Evolutionary conservation across 108 stramenopile genomes (phyloP).

Genomic region (Pseudonitzschia delicatissima): DNA sequence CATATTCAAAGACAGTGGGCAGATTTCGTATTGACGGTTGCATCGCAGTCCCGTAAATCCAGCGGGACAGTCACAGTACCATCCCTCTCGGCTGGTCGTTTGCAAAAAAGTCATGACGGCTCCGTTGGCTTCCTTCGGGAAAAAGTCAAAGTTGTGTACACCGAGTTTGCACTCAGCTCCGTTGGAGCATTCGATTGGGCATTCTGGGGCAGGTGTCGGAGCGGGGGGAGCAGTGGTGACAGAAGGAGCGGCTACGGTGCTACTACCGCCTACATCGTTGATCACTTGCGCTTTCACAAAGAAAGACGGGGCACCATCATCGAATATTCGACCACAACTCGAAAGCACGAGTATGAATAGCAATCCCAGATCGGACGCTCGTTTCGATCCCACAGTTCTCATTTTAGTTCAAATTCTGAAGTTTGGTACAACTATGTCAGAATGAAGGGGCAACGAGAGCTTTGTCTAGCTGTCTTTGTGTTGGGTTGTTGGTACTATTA

Average conservation of each 20-base stretch:
- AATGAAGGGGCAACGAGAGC: too few relatives aligned
- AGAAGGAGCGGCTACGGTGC: background rate
- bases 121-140: conserved; percentile 18
- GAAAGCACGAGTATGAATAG: too few relatives aligned
- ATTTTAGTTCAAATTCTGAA: too few relatives aligned
- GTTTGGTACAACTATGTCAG: too few relatives aligned
- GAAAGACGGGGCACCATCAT: too few relatives aligned
- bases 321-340: too few relatives aligned
- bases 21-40: conserved; percentile 25
- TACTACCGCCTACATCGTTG: too few relatives aligned
- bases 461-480: too few relatives aligned
- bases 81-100: conserved; percentile 17
- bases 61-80: conserved; percentile 36
- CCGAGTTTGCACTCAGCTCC: conserved; percentile 21
- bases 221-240: background rate
- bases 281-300: too few relatives aligned
- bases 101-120: conserved; percentile 18
- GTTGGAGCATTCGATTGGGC: conserved; percentile 15
- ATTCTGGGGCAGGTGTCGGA: conserved; percentile 4
- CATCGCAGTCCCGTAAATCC: conserved; percentile 36
- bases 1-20: background rate
- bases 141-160: conserved; percentile 13
- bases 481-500: too few relatives aligned
- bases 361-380: too few relatives aligned
- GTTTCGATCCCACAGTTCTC: too few relatives aligned